Evolutionary conservation across 495 filamentous ascomycete species (phyloP).

Genomic region (Aspergillus sclerotiicarbonarius): DNA sequence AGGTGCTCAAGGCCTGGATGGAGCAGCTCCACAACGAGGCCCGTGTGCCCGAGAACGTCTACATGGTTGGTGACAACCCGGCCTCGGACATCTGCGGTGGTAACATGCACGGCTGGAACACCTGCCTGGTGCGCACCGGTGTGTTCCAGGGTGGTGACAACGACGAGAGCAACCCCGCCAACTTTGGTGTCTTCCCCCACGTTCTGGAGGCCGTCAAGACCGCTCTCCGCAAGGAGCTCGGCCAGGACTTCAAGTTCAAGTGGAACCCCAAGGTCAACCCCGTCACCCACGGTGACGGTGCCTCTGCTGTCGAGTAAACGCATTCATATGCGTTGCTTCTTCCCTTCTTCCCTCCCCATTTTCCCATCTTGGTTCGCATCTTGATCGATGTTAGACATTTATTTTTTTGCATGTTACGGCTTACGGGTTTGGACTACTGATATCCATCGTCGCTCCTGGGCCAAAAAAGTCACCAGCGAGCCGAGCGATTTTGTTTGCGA

Average conservation of each 20-base stretch:
- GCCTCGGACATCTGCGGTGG: slow-evolving; percentile 76
- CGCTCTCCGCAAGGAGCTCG: slow-evolving; percentile 54
- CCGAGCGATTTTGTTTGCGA: not conserved
- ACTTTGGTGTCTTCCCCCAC: slow-evolving; percentile 56
- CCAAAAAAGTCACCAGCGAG: slow-evolving; percentile 1
- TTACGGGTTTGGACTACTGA: slow-evolving; percentile 29
- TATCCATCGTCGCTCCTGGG: slow-evolving; percentile 27
- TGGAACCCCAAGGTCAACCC: slow-evolving; percentile 63
- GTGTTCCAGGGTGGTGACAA: slow-evolving; percentile 59
- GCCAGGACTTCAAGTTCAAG: slow-evolving; percentile 56
- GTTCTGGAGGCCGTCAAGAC: slow-evolving; percentile 55
- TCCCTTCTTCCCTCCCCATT: not conserved
- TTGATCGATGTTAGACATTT: slow-evolving; percentile 11
- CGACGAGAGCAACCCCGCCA: slow-evolving; percentile 56
- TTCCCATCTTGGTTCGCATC: slow-evolving; percentile 10
- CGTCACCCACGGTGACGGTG: slow-evolving; percentile 54
- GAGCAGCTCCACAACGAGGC: slow-evolving; percentile 71
- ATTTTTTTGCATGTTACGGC: slow-evolving; percentile 7
- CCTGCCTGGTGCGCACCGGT: slow-evolving; percentile 63
- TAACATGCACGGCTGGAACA: slow-evolving; percentile 83
- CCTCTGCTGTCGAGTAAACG: slow-evolving; percentile 54
- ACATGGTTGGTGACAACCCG: slow-evolving; percentile 83
- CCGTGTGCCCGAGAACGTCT: slow-evolving; percentile 66
- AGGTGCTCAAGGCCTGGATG: slow-evolving; percentile 74
- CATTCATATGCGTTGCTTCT: not conserved